These are phyloP conservation scores for Wickerhamomyces hampshirensis DNA, from an alignment of 805 yeast genomes.

Conservation along the genomic window DNA sequence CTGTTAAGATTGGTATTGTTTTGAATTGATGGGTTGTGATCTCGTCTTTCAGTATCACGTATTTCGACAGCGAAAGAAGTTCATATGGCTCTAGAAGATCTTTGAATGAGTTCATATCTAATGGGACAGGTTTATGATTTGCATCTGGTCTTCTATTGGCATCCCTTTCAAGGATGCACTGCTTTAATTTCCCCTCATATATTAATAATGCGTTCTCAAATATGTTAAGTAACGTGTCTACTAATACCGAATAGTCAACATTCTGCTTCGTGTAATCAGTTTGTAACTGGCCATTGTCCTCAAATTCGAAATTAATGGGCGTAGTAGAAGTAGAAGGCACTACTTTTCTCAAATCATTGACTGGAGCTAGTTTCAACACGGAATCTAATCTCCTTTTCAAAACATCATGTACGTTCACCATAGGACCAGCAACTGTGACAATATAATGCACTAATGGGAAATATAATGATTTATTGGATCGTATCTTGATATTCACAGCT, in stretches of 20 bases:
- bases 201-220: constrained; percentile 25
- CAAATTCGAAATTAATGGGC: constrained; percentile 19
- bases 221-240: constrained; percentile 13
- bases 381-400: constrained; percentile 10
- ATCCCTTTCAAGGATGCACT: constrained; percentile 26
- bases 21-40: constrained; percentile 24
- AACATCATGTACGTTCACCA: constrained; percentile 11
- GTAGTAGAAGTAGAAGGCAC: constrained; percentile 8
- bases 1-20: constrained; percentile 23
- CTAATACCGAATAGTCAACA: constrained; percentile 5
- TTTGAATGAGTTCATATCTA: constrained; percentile 25
- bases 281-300: constrained; percentile 17
- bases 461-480: constrained; percentile 2
- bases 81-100: constrained; percentile 31
- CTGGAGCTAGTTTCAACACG: constrained; percentile 4
- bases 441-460: constrained; percentile 17
- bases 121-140: constrained; percentile 23
- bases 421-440: constrained; percentile 12
- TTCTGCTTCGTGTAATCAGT: constrained; percentile 3
- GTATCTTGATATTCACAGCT: constrained; percentile 15
- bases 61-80: constrained; percentile 30
- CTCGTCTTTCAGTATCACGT: constrained; percentile 25
- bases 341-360: constrained; percentile 6
- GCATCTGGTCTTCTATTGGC: constrained; percentile 27
- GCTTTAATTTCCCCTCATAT: constrained; percentile 27